A percentile compares a stretch with the other conserved stretches of the same genome.
These are phyloP conservation scores for Anthoceros angustus DNA, from an alignment of 225 moss, liverwort and hornwort species.

Conservation along the genomic window DNA sequence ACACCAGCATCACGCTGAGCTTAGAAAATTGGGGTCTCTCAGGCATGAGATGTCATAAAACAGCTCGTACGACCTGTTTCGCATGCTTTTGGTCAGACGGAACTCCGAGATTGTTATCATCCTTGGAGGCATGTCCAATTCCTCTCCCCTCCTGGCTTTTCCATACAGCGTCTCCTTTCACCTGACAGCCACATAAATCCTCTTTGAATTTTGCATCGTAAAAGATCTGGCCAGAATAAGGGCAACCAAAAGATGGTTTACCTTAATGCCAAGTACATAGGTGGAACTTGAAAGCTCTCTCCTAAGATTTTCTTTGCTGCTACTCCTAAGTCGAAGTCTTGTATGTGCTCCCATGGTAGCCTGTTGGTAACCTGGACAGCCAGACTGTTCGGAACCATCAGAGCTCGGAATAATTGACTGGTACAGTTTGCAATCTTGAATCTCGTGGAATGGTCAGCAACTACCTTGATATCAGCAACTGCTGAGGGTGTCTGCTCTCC, in stretches of 20 bases:
- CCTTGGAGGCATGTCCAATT: constrained; percentile 49
- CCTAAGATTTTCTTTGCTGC: constrained; percentile 24
- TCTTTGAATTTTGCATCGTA: background rate
- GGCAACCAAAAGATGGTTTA: background rate
- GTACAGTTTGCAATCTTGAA: too few species aligned
- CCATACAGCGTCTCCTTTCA: constrained; percentile 66
- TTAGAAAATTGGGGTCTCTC: too few species aligned
- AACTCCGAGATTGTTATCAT: constrained; percentile 52
- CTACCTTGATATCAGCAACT: constrained; percentile 67
- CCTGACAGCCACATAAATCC: constrained; percentile 13
- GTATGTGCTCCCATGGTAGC: constrained; percentile 78
- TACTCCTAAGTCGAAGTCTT: constrained; percentile 28
- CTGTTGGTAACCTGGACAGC: constrained; percentile 43
- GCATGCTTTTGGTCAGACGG: constrained; percentile 29
- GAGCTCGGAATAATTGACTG: too few species aligned
- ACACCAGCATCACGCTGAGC: too few species aligned
- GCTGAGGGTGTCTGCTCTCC: constrained; percentile 82
- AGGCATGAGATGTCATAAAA: background rate
- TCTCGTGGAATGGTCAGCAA: background rate
- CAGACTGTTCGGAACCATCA: too few species aligned
- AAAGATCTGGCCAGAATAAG: background rate
- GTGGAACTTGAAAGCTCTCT: constrained; percentile 32
- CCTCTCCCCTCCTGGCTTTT: constrained; percentile 85
- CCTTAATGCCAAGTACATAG: constrained; percentile 40
- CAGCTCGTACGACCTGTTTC: constrained; percentile 35